These are phyloP conservation scores for Vitis vinifera DNA, from an alignment of 164 flowering plant species.

Conservation along the genomic window ASM3070453v1 NC_081820.1:27316501-27317000, in stretches of 20 bases:
- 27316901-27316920: background rate
- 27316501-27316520: too few relatives aligned
- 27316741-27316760: conserved; percentile 50
- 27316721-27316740: conserved; percentile 75
- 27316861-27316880: conserved; percentile 54
- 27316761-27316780: conserved; percentile 82
- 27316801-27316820: conserved; percentile 5
- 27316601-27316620: conserved; percentile 80
- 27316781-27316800: conserved; percentile 24
- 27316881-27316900: conserved; percentile 73
- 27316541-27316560: too few relatives aligned
- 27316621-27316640: conserved; percentile 99
- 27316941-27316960: conserved; percentile 5
- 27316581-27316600: conserved; percentile 52
- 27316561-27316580: too few relatives aligned
- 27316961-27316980: conserved; percentile 35
- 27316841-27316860: conserved; percentile 26
- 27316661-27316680: conserved; percentile 57
- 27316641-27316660: conserved; percentile 65
- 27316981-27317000: conserved; percentile 44
- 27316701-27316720: conserved; percentile 57
- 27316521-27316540: too few relatives aligned
- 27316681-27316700: conserved; percentile 97
- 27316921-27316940: background rate
- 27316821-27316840: conserved; percentile 10